A percentile compares a stretch with the other conserved stretches of the same genome.
Conservation (phyloP, 2,329 filamentous ascomycete species). For the Fusarium musae region DNA sequence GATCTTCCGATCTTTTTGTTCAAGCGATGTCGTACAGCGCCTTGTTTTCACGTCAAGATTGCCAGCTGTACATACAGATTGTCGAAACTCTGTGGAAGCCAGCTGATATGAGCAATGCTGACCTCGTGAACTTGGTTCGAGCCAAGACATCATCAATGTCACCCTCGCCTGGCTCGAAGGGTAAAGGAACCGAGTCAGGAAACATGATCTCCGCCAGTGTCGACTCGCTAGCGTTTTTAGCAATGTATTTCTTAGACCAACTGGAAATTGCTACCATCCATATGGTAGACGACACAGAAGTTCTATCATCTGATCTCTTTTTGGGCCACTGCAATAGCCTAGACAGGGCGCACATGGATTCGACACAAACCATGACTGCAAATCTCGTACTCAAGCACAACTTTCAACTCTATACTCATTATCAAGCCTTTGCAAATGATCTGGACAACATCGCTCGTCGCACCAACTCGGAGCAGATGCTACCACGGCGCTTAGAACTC, state of each 20-base stretch:
- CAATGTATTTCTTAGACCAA: constrained; percentile 63
- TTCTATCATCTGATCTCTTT: constrained; percentile 56
- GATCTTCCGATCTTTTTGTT: constrained; percentile 56
- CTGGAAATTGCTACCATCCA: constrained; percentile 58
- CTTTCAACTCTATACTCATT: constrained; percentile 49
- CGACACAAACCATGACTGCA: constrained; percentile 51
- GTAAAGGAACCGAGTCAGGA: constrained; percentile 54
- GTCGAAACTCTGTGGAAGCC: constrained; percentile 63
- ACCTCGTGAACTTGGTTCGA: constrained; percentile 46
- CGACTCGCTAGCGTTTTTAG: constrained; percentile 56
- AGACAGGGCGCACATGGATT: constrained; percentile 37
- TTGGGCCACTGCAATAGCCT: constrained; percentile 53
- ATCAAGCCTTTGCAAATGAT: constrained; percentile 46
- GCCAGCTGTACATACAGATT: constrained; percentile 55
- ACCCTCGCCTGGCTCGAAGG: constrained; percentile 51
- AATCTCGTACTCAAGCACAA: constrained; percentile 52
- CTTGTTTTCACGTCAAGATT: constrained; percentile 53
- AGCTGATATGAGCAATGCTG: constrained; percentile 44
- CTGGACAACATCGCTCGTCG: constrained; percentile 52
- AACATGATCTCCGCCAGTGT: constrained; percentile 43
- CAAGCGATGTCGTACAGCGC: constrained; percentile 59
- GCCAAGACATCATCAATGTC: constrained; percentile 27
- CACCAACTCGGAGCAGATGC: constrained; percentile 49
- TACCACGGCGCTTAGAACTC: constrained; percentile 61
- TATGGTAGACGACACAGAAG: constrained; percentile 43